Base-by-base conservation (phyloP, 1,284 basidiomycete species). In the Ceratobasidium sp. region DNA sequence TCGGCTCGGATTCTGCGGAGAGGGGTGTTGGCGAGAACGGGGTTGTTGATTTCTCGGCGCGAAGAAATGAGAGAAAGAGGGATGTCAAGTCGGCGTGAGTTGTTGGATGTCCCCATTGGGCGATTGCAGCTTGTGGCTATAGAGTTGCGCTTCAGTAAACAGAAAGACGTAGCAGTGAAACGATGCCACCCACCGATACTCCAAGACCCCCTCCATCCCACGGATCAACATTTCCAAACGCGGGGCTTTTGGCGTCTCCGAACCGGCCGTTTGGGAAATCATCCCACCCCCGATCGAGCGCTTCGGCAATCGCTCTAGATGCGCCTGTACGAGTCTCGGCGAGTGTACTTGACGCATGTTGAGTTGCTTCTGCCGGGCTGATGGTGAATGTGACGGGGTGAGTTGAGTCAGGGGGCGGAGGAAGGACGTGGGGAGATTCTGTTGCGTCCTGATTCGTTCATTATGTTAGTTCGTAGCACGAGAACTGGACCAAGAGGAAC, bases 241-340 rank as follows among this genome's bases (percentile, higher is more conserved):
- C 98, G 28, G 97, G 97, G 89, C 94, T 95, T 79, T 97, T 91
- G 15, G 97, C 94, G 86, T 99, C 97, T 82, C 97, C 98, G 84
- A 98, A 99, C 81, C 97, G 94, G 81, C 97, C 98, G 85, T 99
- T 99, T 64, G 97, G 97, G 85, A 97, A 99, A 86, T 99, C 98
- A 85, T 99, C 97, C 97, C 97, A 99, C 83, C 97, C 95, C 84
- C 97, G 82, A 98, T 93, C 26, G 92, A 95, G 87, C 96, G 96
- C 86, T 95, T 91, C 96, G 96, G 97, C 0, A 96, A 39, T 53
- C 26, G 79, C 61, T 49, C 77, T n/a, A 33, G 53, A 44, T 56
- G 56, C 26, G 4, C 55, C 66, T 51, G 71, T 42, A 39, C 70
- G 46, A 12, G 53, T 51, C 42, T 78, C 39, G 64, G 71, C 55